Evolutionary conservation across 768 basidiomycete species (phyloP).

Genomic region (Mycena metata): DNA sequence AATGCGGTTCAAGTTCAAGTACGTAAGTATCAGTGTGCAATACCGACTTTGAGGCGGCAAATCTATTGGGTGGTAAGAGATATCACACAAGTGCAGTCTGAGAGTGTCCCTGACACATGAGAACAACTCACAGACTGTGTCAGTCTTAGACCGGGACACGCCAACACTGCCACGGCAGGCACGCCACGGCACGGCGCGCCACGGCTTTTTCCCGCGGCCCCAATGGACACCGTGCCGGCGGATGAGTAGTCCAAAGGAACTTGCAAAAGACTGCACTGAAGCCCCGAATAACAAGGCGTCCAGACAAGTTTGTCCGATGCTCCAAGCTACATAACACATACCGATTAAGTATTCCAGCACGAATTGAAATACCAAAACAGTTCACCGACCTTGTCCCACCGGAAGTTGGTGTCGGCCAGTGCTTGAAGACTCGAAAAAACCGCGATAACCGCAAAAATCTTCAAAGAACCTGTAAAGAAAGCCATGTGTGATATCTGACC

Average conservation of each 20-base stretch:
- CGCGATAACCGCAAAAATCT: conserved; percentile 15
- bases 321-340: conserved; percentile 11
- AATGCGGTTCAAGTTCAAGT: no score
- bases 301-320: conserved; percentile 38
- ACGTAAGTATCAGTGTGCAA: no score
- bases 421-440: conserved; percentile 8
- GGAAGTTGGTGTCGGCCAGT: conserved; percentile 4
- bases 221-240: conserved; percentile 10
- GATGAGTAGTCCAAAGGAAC: conserved; percentile 33
- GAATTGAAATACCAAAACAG: conserved; percentile 4
- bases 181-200: no score
- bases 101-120: no score
- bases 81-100: no score
- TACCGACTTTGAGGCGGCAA: no score
- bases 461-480: conserved; percentile 9
- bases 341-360: neutral
- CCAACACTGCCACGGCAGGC: no score
- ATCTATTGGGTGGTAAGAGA: no score
- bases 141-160: no score
- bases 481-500: conserved; percentile 14
- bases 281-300: conserved; percentile 42
- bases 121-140: no score
- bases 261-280: conserved; percentile 50
- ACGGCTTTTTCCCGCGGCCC: no score
- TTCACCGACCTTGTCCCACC: conserved; percentile 5